Base-by-base conservation (phyloP, 2,329 filamentous ascomycete species). In the Paecilomyces fulvus region DNA sequence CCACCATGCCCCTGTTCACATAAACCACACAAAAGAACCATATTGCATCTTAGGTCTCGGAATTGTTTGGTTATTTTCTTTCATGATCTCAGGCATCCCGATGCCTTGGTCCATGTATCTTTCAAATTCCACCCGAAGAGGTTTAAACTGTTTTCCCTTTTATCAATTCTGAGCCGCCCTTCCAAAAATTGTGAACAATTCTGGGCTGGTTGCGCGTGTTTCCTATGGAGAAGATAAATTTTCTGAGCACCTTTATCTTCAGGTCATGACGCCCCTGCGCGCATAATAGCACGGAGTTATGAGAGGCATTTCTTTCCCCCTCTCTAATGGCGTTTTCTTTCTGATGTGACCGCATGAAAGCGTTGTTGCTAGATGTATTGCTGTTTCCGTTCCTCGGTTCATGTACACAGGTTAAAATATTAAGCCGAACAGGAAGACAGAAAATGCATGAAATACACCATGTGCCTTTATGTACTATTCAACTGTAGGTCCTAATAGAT, bases 11-110 rank as follows among this genome's bases (percentile, higher is more conserved):
- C 60, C 54, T 53, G 60, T 62, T 64, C 63, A 58, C 55, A 65
- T 61, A 63, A 65, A 63, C 61, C 59, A 66, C 64, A 67, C 56
- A 68, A 70, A 69, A 66, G 64, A 66, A 67, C 64, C 65, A 68
- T 71, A 57, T 67, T 66, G 65, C 68, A 70, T 68, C 59, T 64
- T 66, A 68, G 58, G 61, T 65, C 62, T 67, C 63, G 65, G 62
- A 70, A 65, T 67, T 70, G 69, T 69, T 72, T 70, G 67, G 66
- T 71, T 70, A 71, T 71, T 63, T 67, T 63, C 64, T 65, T 64
- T 61, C 60, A 66, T 63, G 63, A 69, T 70, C 58, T 69, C 37
- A 43, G 68, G 66, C 65, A 62, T 54, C 58, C 55, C 58, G 52
- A 57, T 59, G 59, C 64, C 64, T 64, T 54, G 52, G 61, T 65